Percentiles rank a stretch among this genome's conserved stretches.
Evolutionary conservation across 176 grass and related monocot species (phyloP).

Genomic region (Hyparrhenia diplandra): DNA sequence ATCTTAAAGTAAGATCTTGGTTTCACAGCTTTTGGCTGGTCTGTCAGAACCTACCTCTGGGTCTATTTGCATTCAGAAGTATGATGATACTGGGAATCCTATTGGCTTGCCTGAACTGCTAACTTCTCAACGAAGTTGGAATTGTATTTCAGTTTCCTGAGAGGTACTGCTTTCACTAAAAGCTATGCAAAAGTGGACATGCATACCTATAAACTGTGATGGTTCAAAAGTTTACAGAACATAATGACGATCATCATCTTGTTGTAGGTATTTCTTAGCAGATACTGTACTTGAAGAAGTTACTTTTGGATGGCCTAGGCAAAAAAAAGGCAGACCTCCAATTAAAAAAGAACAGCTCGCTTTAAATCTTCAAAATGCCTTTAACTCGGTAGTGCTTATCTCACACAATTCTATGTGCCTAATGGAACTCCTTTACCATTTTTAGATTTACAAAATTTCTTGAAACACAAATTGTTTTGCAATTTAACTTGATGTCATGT

Average conservation of each 20-base stretch:
- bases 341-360: slow-evolving; percentile 48
- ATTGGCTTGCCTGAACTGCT: no score
- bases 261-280: slow-evolving; percentile 71
- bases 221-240: no score
- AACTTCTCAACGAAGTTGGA: no score
- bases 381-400: slow-evolving; percentile 53
- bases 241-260: neutral
- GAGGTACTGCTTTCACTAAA: no score
- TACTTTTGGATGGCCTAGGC: slow-evolving; percentile 90
- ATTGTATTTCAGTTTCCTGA: no score
- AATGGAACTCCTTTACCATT: neutral
- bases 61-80: no score
- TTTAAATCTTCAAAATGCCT: slow-evolving; percentile 70
- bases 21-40: no score
- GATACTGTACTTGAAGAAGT: slow-evolving; percentile 87
- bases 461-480: neutral
- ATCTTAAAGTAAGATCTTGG: slow-evolving; percentile 14
- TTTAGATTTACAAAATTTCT: neutral
- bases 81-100: no score
- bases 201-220: no score
- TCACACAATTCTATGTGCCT: neutral
- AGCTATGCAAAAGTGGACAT: no score
- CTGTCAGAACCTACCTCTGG: no score
- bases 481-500: neutral
- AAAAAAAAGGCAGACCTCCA: slow-evolving; percentile 59